phyloP scores from a whole-genome alignment of 148 eudicot species.

The Selenicereus undatus region DNA sequence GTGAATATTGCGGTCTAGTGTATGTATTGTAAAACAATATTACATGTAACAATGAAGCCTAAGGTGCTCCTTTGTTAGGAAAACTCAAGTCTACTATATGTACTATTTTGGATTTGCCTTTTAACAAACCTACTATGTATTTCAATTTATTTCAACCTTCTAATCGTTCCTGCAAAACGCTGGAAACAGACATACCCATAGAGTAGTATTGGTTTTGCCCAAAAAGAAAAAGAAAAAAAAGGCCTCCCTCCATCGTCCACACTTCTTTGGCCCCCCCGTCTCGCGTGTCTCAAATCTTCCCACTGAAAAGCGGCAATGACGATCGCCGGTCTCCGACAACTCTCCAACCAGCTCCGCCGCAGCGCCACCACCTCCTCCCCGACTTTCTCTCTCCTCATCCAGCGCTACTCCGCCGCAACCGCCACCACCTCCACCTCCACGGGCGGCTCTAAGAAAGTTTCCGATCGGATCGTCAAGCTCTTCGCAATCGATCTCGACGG shows the following conservation, averaged over 20 bases:
- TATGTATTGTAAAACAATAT: not conserved
- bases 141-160: too few relatives aligned
- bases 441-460: slow-evolving; percentile 52
- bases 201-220: too few relatives aligned
- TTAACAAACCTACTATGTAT: too few relatives aligned
- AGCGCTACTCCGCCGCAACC: slow-evolving; percentile 25
- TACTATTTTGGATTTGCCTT: too few relatives aligned
- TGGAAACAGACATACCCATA: too few relatives aligned
- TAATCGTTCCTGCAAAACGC: too few relatives aligned
- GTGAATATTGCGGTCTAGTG: not conserved
- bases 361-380: slow-evolving; percentile 15
- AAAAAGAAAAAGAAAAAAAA: too few relatives aligned
- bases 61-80: too few relatives aligned
- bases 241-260: too few relatives aligned
- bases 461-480: slow-evolving; percentile 86
- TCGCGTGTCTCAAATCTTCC: too few relatives aligned
- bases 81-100: too few relatives aligned
- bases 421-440: slow-evolving; percentile 26
- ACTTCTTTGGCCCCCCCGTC: too few relatives aligned
- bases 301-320: slow-evolving; percentile 41
- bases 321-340: slow-evolving; percentile 31
- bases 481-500: slow-evolving; percentile 77
- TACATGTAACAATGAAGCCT: not conserved
- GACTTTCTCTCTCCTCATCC: slow-evolving; percentile 37
- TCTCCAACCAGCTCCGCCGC: slow-evolving; percentile 44